Evolutionary conservation across 2,329 filamentous ascomycete species (phyloP).

Genomic region (Hymenoscyphus infarciens): DNA sequence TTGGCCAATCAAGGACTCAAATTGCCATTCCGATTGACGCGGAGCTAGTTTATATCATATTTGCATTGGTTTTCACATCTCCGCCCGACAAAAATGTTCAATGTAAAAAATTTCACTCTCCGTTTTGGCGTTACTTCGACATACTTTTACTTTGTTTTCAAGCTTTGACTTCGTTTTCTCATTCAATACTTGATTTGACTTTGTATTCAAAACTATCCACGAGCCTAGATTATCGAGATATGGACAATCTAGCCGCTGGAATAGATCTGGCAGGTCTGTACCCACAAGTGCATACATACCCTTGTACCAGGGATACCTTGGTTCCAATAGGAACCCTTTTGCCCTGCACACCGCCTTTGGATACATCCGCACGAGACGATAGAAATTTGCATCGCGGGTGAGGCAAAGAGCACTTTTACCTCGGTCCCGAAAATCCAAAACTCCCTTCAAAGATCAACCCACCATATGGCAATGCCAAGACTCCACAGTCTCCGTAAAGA

Average conservation of each 20-base stretch:
- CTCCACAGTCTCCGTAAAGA: background rate
- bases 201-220: too few relatives aligned
- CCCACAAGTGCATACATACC: too few relatives aligned
- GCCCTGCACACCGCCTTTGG: background rate
- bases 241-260: too few relatives aligned
- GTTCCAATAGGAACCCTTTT: too few relatives aligned
- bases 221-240: too few relatives aligned
- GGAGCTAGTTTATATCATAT: background rate
- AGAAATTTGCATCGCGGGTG: slow-evolving; percentile 1
- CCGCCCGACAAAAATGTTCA: too few relatives aligned
- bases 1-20: background rate
- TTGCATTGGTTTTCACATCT: background rate
- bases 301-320: background rate
- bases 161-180: too few relatives aligned
- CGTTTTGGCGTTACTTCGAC: background rate
- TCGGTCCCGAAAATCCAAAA: background rate
- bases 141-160: background rate
- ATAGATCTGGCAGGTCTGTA: too few relatives aligned
- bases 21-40: background rate
- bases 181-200: too few relatives aligned
- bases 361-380: background rate
- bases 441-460: background rate
- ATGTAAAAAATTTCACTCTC: too few relatives aligned
- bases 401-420: background rate
- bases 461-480: background rate